Evolutionary conservation across 306 rosid genomes (phyloP).

Genomic region (Ziziphus jujuba): DNA sequence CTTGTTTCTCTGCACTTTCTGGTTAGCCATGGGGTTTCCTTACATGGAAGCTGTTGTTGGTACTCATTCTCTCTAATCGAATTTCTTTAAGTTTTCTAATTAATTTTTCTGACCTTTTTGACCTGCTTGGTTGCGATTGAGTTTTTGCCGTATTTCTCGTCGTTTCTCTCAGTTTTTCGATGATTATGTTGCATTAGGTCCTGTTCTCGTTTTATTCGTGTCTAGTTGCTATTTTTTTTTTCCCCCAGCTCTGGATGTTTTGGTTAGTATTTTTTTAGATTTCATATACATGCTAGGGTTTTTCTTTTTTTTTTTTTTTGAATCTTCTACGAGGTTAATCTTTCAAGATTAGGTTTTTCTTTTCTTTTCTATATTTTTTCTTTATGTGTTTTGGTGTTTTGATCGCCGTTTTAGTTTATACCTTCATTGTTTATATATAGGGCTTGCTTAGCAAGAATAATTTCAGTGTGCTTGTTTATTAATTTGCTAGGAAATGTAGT

Average conservation of each 20-base stretch:
- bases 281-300: neutral
- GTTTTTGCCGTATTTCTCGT: slow-evolving; percentile 6
- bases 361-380: neutral
- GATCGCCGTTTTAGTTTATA: neutral
- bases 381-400: neutral
- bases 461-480: neutral
- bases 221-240: slow-evolving; percentile 1
- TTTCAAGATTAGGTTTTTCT: too few species aligned
- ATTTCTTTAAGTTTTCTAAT: neutral
- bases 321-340: too few species aligned
- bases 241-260: neutral
- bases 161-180: neutral
- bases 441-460: neutral
- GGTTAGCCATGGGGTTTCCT: slow-evolving; percentile 73
- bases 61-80: slow-evolving; percentile 25
- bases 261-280: neutral
- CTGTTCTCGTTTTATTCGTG: neutral
- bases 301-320: neutral
- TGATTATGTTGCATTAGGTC: neutral
- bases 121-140: slow-evolving; percentile 9
- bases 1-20: slow-evolving; percentile 5
- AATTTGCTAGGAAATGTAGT: neutral
- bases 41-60: slow-evolving; percentile 97
- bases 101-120: slow-evolving; percentile 1
- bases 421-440: neutral